phyloP scores from a whole-genome alignment of 345 rosid species.

The Gossypium stocksii region DNA sequence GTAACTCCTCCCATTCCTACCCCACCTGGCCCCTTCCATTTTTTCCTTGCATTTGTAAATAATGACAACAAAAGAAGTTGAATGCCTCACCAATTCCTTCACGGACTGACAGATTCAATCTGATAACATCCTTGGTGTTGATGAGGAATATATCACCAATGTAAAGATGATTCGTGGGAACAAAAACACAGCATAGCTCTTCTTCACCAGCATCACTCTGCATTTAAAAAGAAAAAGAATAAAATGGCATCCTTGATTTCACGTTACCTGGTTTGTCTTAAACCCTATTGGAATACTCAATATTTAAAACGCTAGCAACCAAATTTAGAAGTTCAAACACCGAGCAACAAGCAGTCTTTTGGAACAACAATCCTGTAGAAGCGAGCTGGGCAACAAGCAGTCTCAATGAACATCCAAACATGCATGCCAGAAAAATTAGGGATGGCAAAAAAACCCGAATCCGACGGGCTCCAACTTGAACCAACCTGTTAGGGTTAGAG shows the following conservation, averaged over 20 bases:
- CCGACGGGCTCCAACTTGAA: too few relatives aligned
- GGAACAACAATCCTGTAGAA: neutral
- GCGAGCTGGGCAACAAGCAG: neutral
- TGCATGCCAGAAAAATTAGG: neutral
- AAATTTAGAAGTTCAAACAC: neutral
- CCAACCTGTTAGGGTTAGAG: too few relatives aligned
- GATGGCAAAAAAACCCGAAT: too few relatives aligned
- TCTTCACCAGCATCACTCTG: slow-evolving; percentile 89
- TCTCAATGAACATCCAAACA: neutral
- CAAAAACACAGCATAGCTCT: slow-evolving; percentile 92
- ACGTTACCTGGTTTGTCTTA: neutral
- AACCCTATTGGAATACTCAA: neutral
- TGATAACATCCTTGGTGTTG: slow-evolving; percentile 73
- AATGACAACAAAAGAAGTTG: neutral
- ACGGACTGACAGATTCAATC: slow-evolving; percentile 90
- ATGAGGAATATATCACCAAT: slow-evolving; percentile 93
- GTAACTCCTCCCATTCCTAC: neutral
- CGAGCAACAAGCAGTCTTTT: neutral
- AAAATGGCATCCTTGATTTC: neutral
- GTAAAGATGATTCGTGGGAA: slow-evolving; percentile 97
- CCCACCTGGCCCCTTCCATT: neutral
- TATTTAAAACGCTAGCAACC: neutral
- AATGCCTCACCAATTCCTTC: slow-evolving; percentile 91
- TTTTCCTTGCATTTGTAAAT: neutral
- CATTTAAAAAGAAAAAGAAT: slow-evolving; percentile 17